phyloP scores from a whole-genome alignment of 441 rosid species.

The Gossypium trilobum region DNA sequence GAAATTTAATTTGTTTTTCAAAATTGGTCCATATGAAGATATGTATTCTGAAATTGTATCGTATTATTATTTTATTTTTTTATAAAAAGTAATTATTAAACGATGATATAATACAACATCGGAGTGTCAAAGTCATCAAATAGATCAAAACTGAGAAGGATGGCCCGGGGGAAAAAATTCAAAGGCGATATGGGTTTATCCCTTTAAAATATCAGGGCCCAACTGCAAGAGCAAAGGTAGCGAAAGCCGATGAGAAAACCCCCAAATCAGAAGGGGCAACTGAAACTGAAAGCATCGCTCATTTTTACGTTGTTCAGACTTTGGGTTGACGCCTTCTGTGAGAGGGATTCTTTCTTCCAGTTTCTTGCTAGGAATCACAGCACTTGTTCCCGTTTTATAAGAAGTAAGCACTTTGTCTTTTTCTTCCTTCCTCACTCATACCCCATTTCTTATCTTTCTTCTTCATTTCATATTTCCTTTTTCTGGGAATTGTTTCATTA shows the following conservation, averaged over 20 bases:
- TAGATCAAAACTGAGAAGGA: no score
- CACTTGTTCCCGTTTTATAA: background rate
- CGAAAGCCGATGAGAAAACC: background rate
- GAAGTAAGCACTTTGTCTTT: conserved; percentile 1
- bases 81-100: no score
- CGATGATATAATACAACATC: no score
- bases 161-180: no score
- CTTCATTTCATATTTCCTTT: background rate
- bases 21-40: no score
- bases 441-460: background rate
- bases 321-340: background rate
- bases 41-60: no score
- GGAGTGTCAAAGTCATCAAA: no score
- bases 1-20: no score
- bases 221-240: background rate
- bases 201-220: no score
- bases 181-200: no score
- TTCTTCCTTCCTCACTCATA: background rate
- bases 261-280: background rate
- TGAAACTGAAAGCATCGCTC: background rate
- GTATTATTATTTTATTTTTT: no score
- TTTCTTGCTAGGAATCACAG: background rate
- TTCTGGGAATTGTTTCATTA: background rate
- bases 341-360: background rate
- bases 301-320: background rate